phyloP scores from a whole-genome alignment of 1,139 yeast species.

The Pichia sp. region DNA sequence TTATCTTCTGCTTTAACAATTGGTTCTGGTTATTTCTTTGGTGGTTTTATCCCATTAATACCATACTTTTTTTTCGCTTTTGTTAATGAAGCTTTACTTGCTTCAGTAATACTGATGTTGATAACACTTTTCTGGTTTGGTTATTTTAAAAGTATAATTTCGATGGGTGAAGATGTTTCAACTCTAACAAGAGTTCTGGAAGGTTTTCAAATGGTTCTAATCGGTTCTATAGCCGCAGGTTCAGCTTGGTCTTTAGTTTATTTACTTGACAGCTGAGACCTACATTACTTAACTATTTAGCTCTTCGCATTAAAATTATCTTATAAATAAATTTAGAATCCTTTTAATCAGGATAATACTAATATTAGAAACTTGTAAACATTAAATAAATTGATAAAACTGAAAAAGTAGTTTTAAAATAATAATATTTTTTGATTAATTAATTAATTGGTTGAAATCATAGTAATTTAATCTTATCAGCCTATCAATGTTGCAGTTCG shows the following conservation, averaged over 20 bases:
- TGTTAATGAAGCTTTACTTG: slow-evolving; percentile 70
- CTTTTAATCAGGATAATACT: too few species aligned
- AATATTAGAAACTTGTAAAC: too few species aligned
- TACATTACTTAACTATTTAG: too few species aligned
- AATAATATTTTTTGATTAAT: too few species aligned
- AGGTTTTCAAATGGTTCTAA: slow-evolving; percentile 85
- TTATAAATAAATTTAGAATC: too few species aligned
- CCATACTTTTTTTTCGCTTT: slow-evolving; percentile 71
- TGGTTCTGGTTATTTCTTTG: slow-evolving; percentile 67
- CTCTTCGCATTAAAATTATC: neutral
- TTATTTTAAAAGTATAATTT: slow-evolving; percentile 71
- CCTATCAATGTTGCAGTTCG: too few species aligned
- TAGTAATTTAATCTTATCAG: too few species aligned
- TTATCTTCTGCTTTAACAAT: slow-evolving; percentile 71
- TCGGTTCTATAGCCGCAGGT: slow-evolving; percentile 94
- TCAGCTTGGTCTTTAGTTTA: slow-evolving; percentile 93
- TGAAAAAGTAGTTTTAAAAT: too few species aligned
- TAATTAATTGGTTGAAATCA: too few species aligned
- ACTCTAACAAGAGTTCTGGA: slow-evolving; percentile 56
- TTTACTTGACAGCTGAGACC: slow-evolving; percentile 43
- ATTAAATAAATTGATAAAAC: too few species aligned
- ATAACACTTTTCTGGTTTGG: slow-evolving; percentile 86
- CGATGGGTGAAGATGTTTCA: slow-evolving; percentile 75
- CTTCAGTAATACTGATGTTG: slow-evolving; percentile 76
- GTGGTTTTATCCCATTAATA: slow-evolving; percentile 73